Conservation (phyloP, 257 asterid species). For the Haberlea rhodopensis region DNA sequence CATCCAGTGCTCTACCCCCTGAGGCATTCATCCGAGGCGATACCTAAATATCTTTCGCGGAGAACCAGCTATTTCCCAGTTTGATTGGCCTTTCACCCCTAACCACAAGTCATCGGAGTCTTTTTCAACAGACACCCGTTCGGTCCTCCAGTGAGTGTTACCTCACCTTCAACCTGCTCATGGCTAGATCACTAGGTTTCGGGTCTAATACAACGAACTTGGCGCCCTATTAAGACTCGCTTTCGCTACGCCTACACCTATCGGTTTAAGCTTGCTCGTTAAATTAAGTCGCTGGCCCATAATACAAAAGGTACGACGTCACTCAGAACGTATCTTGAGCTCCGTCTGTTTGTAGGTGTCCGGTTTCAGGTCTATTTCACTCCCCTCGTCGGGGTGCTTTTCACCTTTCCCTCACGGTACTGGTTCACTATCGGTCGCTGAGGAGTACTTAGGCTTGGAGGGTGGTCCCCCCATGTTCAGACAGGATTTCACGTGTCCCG, state of each 20-base stretch:
- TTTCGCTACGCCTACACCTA: not conserved
- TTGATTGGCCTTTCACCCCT: conserved; percentile 23
- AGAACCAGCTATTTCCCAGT: conserved; percentile 12
- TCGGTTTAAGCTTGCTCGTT: not conserved
- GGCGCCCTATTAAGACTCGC: not conserved
- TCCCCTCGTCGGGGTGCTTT: not conserved
- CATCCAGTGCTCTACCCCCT: too few relatives aligned
- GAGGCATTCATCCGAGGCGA: too few relatives aligned
- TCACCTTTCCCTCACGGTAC: conserved; percentile 26
- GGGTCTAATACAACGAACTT: not conserved
- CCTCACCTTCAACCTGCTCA: conserved; percentile 4
- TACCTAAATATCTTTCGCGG: conserved; percentile 18
- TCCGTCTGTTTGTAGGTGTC: conserved; percentile 12
- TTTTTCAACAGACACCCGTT: not conserved
- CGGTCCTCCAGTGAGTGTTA: conserved; percentile 12
- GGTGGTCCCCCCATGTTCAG: too few relatives aligned
- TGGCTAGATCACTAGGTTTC: conserved; percentile 7
- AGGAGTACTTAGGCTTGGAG: not conserved
- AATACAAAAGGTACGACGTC: conserved; percentile 17
- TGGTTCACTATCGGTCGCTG: conserved; percentile 17
- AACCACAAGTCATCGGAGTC: conserved; percentile 5
- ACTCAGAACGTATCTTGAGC: too few relatives aligned
- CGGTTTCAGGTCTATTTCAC: conserved; percentile 2
- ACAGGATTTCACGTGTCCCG: too few relatives aligned
- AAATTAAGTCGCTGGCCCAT: not conserved